A percentile compares a stretch with the other conserved stretches of the same genome.
These are phyloP conservation scores for Salvia splendens DNA, from an alignment of 257 asterid genomes.

Conservation along the genomic window DNA sequence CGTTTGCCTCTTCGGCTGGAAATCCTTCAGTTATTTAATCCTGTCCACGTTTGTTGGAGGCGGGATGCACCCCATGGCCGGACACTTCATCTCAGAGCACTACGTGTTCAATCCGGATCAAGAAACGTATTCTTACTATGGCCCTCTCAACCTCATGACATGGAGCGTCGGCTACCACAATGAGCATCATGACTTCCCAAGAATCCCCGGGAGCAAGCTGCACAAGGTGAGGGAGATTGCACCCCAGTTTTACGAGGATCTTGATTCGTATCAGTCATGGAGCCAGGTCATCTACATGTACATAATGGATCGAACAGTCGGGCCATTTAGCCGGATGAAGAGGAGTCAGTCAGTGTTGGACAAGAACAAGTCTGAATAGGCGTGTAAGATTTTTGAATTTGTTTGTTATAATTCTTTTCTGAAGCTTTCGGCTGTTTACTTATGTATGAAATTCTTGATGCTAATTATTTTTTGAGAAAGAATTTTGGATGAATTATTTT, in stretches of 20 bases:
- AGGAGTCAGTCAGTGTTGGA: conserved; percentile 43
- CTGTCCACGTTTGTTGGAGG: conserved; percentile 93
- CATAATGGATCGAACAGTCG: conserved; percentile 69
- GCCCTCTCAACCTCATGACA: conserved; percentile 82
- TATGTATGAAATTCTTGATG: neutral
- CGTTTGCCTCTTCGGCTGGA: conserved; percentile 82
- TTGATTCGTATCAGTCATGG: conserved; percentile 80
- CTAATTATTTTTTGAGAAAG: neutral
- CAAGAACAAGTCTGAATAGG: conserved; percentile 21
- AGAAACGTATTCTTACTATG: conserved; percentile 89
- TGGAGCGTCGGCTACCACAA: conserved; percentile 95
- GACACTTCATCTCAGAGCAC: conserved; percentile 92
- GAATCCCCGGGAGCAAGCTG: conserved; percentile 87
- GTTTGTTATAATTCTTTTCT: conserved; percentile 6
- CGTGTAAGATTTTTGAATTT: neutral
- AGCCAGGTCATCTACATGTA: conserved; percentile 88
- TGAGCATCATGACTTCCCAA: conserved; percentile 97
- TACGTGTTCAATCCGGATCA: conserved; percentile 71
- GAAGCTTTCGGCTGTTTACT: neutral
- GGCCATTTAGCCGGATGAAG: conserved; percentile 94
- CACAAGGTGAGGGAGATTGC: conserved; percentile 94
- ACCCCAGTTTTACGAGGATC: conserved; percentile 64
- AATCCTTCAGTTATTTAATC: conserved; percentile 69
- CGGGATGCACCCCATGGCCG: conserved; percentile 98
- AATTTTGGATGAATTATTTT: no score